Evolutionary conservation across 805 yeast species (phyloP).

Genomic region (Debaryomyces castellii): DNA sequence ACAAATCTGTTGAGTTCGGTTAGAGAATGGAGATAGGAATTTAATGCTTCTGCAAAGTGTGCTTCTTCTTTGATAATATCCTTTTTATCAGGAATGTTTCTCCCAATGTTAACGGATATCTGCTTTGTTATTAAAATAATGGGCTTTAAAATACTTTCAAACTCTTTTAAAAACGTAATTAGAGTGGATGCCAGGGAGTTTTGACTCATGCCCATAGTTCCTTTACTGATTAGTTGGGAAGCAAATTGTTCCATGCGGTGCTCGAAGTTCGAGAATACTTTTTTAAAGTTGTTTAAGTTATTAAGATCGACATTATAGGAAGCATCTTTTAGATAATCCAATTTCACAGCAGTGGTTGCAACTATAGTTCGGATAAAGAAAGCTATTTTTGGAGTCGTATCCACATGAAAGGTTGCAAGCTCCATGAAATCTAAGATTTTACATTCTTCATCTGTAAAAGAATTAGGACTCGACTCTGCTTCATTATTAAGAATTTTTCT

Average conservation of each 20-base stretch:
- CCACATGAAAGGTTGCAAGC: conserved; percentile 14
- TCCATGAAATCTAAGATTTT: conserved; percentile 16
- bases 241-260: neutral
- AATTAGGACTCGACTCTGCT: conserved; percentile 9
- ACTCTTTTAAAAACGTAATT: neutral
- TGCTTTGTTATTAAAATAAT: neutral
- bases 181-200: neutral
- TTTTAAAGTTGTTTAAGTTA: neutral
- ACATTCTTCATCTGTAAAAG: conserved; percentile 14
- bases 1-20: neutral
- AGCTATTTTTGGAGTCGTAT: conserved; percentile 4
- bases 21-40: neutral
- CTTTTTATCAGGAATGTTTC: neutral
- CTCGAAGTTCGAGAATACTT: neutral
- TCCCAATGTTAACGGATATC: neutral
- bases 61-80: conserved; percentile 1
- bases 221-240: neutral
- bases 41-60: conserved; percentile 1
- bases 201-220: neutral
- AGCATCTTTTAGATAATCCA: neutral
- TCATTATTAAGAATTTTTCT: conserved; percentile 13
- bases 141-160: neutral
- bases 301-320: neutral
- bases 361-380: conserved; percentile 5
- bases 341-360: neutral